A percentile compares a stretch with the other conserved stretches of the same genome.
Evolutionary conservation across 2,329 filamentous ascomycete species (phyloP).

Genomic region (Neopestalotiopsis sp.): DNA sequence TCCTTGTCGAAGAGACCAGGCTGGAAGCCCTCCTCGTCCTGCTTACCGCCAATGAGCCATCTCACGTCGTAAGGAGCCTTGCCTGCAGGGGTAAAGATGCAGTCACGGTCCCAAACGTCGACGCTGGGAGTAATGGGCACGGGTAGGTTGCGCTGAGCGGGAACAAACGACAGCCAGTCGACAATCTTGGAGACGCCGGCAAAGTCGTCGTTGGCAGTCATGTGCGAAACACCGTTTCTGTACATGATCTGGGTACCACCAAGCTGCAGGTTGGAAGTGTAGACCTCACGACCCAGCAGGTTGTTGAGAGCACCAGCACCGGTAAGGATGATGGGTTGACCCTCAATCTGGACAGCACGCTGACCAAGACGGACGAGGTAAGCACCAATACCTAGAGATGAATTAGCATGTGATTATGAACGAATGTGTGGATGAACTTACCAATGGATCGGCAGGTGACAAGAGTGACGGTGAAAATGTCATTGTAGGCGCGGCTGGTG

Average conservation of each 20-base stretch:
- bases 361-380: constrained; percentile 98
- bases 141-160: constrained; percentile 91
- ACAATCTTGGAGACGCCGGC: constrained; percentile 98
- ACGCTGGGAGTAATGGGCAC: constrained; percentile 88
- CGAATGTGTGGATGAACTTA: constrained; percentile 43
- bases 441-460: constrained; percentile 98
- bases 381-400: constrained; percentile 78
- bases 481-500: constrained; percentile 95
- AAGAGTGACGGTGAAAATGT: constrained; percentile 97
- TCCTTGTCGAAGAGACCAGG: constrained; percentile 94
- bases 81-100: constrained; percentile 80
- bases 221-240: constrained; percentile 98
- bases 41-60: constrained; percentile 88
- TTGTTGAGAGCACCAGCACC: constrained; percentile 98
- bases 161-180: constrained; percentile 96
- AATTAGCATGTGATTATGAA: constrained; percentile 35
- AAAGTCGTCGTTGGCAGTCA: constrained; percentile 97
- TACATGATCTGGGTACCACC: constrained; percentile 99
- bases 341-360: constrained; percentile 98
- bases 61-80: constrained; percentile 91
- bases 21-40: constrained; percentile 85
- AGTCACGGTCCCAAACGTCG: constrained; percentile 91
- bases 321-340: constrained; percentile 97
- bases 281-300: constrained; percentile 94
- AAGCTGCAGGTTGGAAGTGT: constrained; percentile 98